phyloP scores from a whole-genome alignment of 495 filamentous ascomycete species.

The Entonaema liquescens region DNA sequence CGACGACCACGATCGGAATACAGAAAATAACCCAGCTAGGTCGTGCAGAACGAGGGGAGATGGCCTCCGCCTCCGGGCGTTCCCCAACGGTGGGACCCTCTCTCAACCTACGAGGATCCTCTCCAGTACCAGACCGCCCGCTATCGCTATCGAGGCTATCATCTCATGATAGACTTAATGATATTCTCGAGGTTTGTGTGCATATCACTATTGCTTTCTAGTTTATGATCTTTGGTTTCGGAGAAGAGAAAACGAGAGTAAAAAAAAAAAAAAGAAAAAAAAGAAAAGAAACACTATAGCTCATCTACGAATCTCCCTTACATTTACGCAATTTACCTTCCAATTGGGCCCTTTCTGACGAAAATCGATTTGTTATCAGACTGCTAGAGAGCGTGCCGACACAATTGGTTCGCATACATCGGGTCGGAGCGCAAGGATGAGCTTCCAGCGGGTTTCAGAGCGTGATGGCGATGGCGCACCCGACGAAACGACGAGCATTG shows the following conservation, averaged over 20 bases:
- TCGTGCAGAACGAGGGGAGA: constrained; percentile 3
- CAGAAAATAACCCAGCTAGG: neutral
- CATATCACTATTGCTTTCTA: constrained; percentile 6
- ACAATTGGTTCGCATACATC: constrained; percentile 31
- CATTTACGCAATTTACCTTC: neutral
- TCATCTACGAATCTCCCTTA: constrained; percentile 1
- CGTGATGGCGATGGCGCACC: constrained; percentile 42
- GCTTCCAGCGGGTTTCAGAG: constrained; percentile 25
- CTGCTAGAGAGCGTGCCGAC: constrained; percentile 44
- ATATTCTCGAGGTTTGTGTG: constrained; percentile 55
- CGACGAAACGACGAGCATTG: constrained; percentile 45
- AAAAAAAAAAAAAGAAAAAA: constrained; percentile 1
- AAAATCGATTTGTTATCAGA: constrained; percentile 16
- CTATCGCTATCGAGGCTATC: constrained; percentile 39
- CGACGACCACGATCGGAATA: neutral
- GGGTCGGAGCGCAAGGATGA: constrained; percentile 34
- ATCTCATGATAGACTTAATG: constrained; percentile 52
- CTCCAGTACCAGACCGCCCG: constrained; percentile 28
- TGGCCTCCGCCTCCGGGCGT: constrained; percentile 22
- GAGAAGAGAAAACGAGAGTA: neutral
- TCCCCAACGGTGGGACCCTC: constrained; percentile 35
- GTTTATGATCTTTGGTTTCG: neutral
- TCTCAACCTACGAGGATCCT: constrained; percentile 26
- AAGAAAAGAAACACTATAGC: constrained; percentile 10
- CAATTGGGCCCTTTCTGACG: constrained; percentile 20